Evolutionary conservation across 2,329 filamentous ascomycete genomes (phyloP), one percentile per base, ranked within the genome.

Genomic region (Kalaharituber pfeilii): DNA sequence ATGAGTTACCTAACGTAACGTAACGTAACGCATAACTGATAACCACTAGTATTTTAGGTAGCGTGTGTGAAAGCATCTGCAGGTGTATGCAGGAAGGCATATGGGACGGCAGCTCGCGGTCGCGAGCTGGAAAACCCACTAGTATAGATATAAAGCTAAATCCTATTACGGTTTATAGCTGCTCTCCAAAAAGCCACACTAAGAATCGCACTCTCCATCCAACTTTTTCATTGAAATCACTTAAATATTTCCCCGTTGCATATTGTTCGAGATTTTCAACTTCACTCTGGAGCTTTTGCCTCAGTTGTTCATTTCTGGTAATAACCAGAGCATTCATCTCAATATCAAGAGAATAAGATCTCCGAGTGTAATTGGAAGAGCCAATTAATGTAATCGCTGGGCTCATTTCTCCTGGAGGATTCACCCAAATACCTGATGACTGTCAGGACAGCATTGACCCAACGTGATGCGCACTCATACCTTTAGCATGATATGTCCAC

Each of bases 401-500:
- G 36, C 80, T 71, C 30, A 73, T 67, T 49, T 82, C 76, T 1
- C 74, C 72, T 0, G 82, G 78, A 53, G 89, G 73, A 0, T 84
- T 86, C 25, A 95, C 75, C 89, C 89, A 96, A 1, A 96, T 73
- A 0, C 60, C 60, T 62, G n/a, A n/a, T n/a, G n/a, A n/a, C n/a
- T n/a, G n/a, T n/a, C n/a, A n/a, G n/a, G n/a, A n/a, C n/a, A n/a
- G n/a, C 15, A n/a, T 39, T 29, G 25, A 6, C 28, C 36, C 28
- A 9, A n/a, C 8, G n/a, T 5, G 45, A 18, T 22, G 6, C 9
- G 39, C 28, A 44, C 20, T 33, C 18, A 20, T 51, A 62, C 91
- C 91, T 69, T 98, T 98, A 49, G 91, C 91, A 64, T 98, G 91
- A 68, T 98, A 98, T 0, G 89, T 95, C 91, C 93, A 98, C 0